Percentiles rank a stretch among this genome's conserved stretches.
Conservation (phyloP, 495 filamentous ascomycete species). For the Pseudoneurospora amorphoporcata region DNA sequence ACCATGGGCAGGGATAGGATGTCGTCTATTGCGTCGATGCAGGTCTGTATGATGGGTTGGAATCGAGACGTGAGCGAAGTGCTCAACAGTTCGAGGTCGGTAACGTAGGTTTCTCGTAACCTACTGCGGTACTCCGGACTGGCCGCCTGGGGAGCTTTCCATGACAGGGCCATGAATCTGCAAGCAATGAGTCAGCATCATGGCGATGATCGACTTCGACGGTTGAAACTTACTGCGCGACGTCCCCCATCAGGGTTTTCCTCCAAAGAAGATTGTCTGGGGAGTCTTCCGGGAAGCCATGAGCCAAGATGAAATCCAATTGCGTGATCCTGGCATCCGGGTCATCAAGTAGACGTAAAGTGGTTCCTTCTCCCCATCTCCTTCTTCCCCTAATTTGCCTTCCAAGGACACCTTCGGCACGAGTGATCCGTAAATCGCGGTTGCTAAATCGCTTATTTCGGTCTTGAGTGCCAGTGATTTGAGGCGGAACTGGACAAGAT, state of each 20-base stretch:
- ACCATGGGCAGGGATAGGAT: slow-evolving; percentile 34
- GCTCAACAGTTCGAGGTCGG: slow-evolving; percentile 22
- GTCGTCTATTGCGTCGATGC: slow-evolving; percentile 17
- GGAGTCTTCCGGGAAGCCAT: slow-evolving; percentile 5
- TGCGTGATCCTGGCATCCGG: not conserved
- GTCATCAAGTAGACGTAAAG: slow-evolving; percentile 1
- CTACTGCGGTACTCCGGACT: slow-evolving; percentile 14
- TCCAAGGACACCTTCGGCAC: not conserved
- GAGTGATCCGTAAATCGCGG: not conserved
- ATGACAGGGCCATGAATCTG: slow-evolving; percentile 29
- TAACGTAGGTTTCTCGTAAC: slow-evolving; percentile 14
- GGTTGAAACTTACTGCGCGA: not conserved
- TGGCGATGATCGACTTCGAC: slow-evolving; percentile 25
- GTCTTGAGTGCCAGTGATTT: slow-evolving; percentile 14
- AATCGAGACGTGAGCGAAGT: slow-evolving; percentile 26
- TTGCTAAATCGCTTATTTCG: not conserved
- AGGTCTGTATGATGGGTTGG: slow-evolving; percentile 22
- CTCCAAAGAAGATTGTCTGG: not conserved
- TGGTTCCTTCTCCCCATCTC: not conserved
- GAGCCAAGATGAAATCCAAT: not conserved
- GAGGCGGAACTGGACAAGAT: slow-evolving; percentile 34
- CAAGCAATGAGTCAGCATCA: slow-evolving; percentile 23
- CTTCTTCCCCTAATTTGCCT: not conserved
- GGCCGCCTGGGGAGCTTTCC: slow-evolving; percentile 24
- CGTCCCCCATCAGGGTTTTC: slow-evolving; percentile 1